Base-by-base conservation (phyloP, 208 protist species). In the Phytomonas francai region DNA sequence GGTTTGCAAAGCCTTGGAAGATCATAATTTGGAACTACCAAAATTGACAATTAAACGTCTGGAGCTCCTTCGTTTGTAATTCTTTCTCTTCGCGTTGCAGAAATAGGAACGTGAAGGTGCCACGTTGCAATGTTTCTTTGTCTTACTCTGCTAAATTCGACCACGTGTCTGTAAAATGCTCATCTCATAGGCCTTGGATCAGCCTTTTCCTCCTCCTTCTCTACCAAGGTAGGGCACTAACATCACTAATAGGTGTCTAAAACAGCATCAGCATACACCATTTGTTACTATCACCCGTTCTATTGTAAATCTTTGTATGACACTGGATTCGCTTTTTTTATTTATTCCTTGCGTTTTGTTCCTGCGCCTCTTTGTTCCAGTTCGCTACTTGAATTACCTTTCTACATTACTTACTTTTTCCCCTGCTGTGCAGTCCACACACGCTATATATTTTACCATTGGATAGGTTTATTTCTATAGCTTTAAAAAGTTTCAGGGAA, bases 41-140 rank as follows among this genome's bases (percentile, higher is more conserved):
- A 67, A 79, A 42, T 74, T 95, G 59, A 87, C 85, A 29, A 88
- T 95, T 61, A 83, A 92, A 62, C 77, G 74, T 29, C 68, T 95
- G 39, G 90, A 95, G 79, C 69, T 72, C 22, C 73, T 95, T 8
- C 83, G 83, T 65, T 74, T 93, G 58, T 95, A 72, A 87, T 14
- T 14, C 8, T 19, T 54, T 54, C 22, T 54, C 45, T 54, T 54
- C 16, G 8, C 45, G 25, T 54, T 54, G 45, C 45, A 54, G 27
- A 27, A 31, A 1, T 42, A 34, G 27, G 42, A 9, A 14, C n/a
- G 16, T 39, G 2, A 4, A 12, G 11, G n/a, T 70, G 33, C 19
- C 9, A 25, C 22, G 12, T 6, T 30, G 29, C 25, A 49, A 29
- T 25, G 57, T 67, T 57, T 29, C 42, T 68, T 42, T 72, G 19